These are phyloP conservation scores for Brassica nigra DNA, from an alignment of 345 rosid species.

Conservation along the genomic window DNA sequence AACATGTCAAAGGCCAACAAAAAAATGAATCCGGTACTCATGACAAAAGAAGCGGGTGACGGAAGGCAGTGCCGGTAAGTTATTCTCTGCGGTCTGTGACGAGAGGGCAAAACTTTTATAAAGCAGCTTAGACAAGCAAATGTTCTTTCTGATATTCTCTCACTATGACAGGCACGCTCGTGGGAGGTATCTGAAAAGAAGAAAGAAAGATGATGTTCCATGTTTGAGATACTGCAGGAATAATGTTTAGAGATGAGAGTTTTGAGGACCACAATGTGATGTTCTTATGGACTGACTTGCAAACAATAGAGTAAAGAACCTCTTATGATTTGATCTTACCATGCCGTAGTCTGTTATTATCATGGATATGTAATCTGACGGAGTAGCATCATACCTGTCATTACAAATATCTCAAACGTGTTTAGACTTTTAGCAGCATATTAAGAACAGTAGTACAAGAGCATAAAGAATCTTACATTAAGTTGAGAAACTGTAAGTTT, in stretches of 20 bases:
- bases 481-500: conserved; percentile 78
- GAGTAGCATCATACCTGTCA: conserved; percentile 90
- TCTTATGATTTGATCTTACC: conserved; percentile 54
- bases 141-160: conserved; percentile 80
- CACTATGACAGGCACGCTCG: conserved; percentile 92
- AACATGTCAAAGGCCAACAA: conserved; percentile 12
- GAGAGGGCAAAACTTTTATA: conserved; percentile 40
- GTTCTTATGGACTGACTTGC: background rate
- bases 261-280: background rate
- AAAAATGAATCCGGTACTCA: background rate
- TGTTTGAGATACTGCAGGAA: background rate
- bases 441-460: background rate
- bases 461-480: conserved; percentile 51
- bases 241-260: background rate
- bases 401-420: conserved; percentile 2
- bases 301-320: background rate
- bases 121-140: conserved; percentile 53
- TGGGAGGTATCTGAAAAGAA: conserved; percentile 74
- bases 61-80: background rate
- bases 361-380: conserved; percentile 88
- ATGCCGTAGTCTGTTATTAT: conserved; percentile 93
- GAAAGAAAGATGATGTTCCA: background rate
- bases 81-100: no score
- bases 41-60: conserved; percentile 12
- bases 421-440: conserved; percentile 13